Percentiles rank a stretch among this genome's conserved stretches.
These are phyloP conservation scores for Suillus hirtellus DNA, from an alignment of 768 basidiomycete species.

Conservation along the genomic window DNA sequence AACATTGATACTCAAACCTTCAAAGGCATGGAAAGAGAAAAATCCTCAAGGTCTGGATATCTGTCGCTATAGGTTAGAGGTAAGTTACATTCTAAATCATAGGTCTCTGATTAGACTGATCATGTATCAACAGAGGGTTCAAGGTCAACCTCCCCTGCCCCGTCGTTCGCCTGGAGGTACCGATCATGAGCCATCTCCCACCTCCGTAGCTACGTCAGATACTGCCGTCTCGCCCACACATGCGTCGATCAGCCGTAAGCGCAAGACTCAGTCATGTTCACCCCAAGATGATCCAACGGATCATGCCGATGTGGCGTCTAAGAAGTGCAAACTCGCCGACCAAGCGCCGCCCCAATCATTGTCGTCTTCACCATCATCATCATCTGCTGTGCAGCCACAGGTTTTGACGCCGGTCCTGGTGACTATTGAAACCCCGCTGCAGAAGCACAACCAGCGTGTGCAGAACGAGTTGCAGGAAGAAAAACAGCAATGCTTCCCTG, in stretches of 20 bases:
- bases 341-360: neutral
- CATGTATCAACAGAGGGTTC: slow-evolving; percentile 21
- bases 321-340: neutral
- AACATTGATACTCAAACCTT: neutral
- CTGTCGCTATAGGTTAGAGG: slow-evolving; percentile 31
- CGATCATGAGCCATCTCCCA: neutral
- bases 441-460: neutral
- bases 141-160: slow-evolving; percentile 27
- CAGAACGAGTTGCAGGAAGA: neutral
- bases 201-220: neutral
- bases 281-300: neutral
- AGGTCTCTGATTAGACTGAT: neutral
- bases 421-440: neutral
- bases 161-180: slow-evolving; percentile 5
- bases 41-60: slow-evolving; percentile 18
- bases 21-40: slow-evolving; percentile 24
- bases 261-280: neutral
- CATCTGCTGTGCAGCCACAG: neutral
- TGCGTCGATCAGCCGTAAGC: neutral
- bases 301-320: neutral
- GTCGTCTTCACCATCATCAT: neutral
- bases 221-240: neutral
- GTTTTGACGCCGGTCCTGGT: neutral
- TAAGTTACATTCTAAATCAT: neutral
- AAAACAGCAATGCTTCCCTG: neutral